Conservation (phyloP, 768 basidiomycete species). For the Glaciozyma martinii region DNA sequence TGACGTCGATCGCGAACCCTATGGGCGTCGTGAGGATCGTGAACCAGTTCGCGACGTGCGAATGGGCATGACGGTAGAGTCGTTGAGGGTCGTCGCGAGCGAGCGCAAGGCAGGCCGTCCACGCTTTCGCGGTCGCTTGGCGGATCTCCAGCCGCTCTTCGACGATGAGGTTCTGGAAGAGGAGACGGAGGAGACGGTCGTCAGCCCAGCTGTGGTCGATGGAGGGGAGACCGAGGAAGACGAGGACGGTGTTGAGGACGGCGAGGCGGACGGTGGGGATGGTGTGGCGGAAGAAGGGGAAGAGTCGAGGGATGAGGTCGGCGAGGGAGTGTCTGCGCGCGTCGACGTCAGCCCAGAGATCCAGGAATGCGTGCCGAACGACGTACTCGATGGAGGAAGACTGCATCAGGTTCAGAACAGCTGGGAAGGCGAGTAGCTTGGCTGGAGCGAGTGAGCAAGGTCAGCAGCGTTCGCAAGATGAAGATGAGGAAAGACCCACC, state of each 20-base stretch:
- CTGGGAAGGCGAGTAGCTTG: constrained; percentile 19
- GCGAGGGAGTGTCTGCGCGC: constrained; percentile 62
- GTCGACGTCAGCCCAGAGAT: not conserved
- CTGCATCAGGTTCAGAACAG: constrained; percentile 23
- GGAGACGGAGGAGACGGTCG: constrained; percentile 63
- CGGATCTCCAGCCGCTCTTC: constrained; percentile 85
- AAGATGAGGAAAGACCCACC: not conserved
- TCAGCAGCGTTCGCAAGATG: not conserved
- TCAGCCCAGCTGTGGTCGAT: constrained; percentile 74
- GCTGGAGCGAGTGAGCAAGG: constrained; percentile 6
- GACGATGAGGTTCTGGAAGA: constrained; percentile 87
- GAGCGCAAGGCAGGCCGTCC: constrained; percentile 49
- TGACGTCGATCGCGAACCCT: constrained; percentile 62
- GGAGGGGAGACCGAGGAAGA: constrained; percentile 64
- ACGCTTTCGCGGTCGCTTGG: constrained; percentile 58
- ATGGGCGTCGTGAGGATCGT: constrained; percentile 80
- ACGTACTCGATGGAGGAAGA: constrained; percentile 46
- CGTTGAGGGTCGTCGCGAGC: not conserved
- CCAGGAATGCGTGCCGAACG: constrained; percentile 1
- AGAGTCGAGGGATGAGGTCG: constrained; percentile 74
- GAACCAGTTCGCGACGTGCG: constrained; percentile 54
- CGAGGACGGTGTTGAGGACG: constrained; percentile 76
- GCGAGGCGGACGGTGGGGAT: constrained; percentile 86
- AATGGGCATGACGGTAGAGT: not conserved
- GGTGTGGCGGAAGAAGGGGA: constrained; percentile 95